Evolutionary conservation across 768 basidiomycete genomes (phyloP).

Genomic region (Tulasnella sp.): DNA sequence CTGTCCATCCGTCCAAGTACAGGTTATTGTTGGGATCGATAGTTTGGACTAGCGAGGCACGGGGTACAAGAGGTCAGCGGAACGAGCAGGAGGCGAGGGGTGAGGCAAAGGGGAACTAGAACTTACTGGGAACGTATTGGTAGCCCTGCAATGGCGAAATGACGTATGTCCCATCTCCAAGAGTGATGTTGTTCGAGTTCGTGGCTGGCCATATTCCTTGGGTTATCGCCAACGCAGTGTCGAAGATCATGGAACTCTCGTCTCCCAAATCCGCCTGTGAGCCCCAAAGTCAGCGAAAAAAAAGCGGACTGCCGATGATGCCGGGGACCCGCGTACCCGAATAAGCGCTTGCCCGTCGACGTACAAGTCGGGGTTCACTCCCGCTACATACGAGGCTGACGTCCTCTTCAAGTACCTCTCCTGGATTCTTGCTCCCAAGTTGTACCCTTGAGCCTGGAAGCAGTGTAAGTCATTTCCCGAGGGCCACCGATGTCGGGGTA

Average conservation of each 20-base stretch:
- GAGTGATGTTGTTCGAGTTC: constrained; percentile 47
- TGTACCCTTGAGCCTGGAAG: constrained; percentile 52
- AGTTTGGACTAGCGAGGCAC: constrained; percentile 48
- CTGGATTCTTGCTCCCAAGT: constrained; percentile 52
- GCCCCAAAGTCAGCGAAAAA: background rate
- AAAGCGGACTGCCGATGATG: background rate
- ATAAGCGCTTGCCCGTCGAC: constrained; percentile 62
- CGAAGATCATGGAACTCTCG: constrained; percentile 62
- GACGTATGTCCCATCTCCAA: constrained; percentile 64
- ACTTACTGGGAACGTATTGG: constrained; percentile 73
- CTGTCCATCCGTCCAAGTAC: constrained; percentile 63
- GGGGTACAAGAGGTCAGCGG: background rate
- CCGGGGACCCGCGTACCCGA: constrained; percentile 42
- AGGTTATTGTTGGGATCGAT: constrained; percentile 59
- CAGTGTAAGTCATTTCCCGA: background rate
- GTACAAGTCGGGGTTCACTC: constrained; percentile 34
- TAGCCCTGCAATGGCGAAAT: constrained; percentile 61
- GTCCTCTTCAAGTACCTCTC: constrained; percentile 51
- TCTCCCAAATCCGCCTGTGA: constrained; percentile 60
- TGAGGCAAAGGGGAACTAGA: background rate
- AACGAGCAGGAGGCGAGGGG: background rate
- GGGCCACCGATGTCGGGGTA: background rate
- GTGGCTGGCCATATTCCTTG: constrained; percentile 66
- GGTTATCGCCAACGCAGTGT: constrained; percentile 61
- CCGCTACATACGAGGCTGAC: constrained; percentile 52